Conservation (phyloP, 345 rosid genomes). For the Moringa oleifera region DNA sequence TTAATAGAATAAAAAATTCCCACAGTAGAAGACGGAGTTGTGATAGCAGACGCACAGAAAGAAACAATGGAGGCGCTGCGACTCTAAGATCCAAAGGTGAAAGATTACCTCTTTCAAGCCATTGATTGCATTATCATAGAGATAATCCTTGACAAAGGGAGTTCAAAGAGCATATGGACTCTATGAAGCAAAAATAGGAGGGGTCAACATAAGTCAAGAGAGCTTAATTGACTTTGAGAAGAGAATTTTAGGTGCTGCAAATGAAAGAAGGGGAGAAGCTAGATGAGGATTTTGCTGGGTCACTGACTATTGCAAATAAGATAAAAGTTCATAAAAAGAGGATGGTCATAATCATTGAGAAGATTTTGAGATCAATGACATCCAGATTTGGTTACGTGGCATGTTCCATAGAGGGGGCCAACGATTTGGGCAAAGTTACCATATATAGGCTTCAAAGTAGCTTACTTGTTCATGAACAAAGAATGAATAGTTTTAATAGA, state of each 20-base stretch:
- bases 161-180: neutral
- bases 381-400: neutral
- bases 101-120: neutral
- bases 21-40: neutral
- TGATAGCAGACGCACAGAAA: neutral
- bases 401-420: no score
- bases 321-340: no score
- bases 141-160: neutral
- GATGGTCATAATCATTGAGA: neutral
- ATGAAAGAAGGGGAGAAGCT: neutral
- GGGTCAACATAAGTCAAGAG: neutral
- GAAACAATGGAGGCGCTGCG: neutral
- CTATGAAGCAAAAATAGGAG: neutral
- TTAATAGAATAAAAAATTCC: neutral
- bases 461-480: no score
- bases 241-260: neutral
- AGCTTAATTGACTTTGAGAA: no score
- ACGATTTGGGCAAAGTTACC: no score
- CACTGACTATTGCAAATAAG: no score
- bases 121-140: no score
- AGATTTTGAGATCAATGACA: neutral
- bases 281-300: no score
- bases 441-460: no score
- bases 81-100: neutral
- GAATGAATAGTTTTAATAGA: no score